Evolutionary conservation across 2,329 filamentous ascomycete genomes (phyloP), one percentile per base, ranked within the genome.

Genomic region (Ophiostoma angusticollis): DNA sequence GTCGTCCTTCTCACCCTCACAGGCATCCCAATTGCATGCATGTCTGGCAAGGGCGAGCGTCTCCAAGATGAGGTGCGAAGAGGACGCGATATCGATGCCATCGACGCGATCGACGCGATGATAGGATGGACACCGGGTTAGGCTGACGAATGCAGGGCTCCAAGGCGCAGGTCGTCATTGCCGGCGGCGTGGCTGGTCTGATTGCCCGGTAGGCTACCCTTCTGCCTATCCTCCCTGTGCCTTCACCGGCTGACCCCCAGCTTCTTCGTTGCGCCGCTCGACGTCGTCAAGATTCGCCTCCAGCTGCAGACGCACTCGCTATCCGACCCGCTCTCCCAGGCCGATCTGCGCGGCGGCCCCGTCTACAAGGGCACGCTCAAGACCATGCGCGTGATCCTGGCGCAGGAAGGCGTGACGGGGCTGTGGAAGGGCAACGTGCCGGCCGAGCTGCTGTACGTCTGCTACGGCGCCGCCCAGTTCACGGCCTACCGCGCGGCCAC

Each of bases 361-460:
- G 54, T 69, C 44, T 84, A 89, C 63, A 84, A 80, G 54, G 85
- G 85, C 49, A 85, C 84, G 1, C 51, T 86, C 29, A 69, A 72
- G 9, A 93, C 86, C 2, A 65, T 93, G 55, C 72, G 70, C 42
- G 72, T 80, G 45, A 96, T 96, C 52, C 58, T 89, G 37, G 66
- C 64, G 21, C 68, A 86, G 52, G 91, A 98, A 58, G 91, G 91
- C 30, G 55, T 96, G 49, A 80, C 80, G 38, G 82, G 77, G 22
- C 72, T 98, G 47, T 98, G 91, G 91, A 96, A 96, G 67, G 91
- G 91, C 56, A 98, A 98, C 57, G 77, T 98, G 43, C 87, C 91
- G 28, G 91, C 91, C 37, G 91, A 96, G 68, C 63, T 91, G 46
- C 78, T 98, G 63, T 98, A 98, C 63, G 70, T 98, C 48, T 80